phyloP scores from a whole-genome alignment of 2,329 filamentous ascomycete genomes.

The Metarhizium sp. region DNA sequence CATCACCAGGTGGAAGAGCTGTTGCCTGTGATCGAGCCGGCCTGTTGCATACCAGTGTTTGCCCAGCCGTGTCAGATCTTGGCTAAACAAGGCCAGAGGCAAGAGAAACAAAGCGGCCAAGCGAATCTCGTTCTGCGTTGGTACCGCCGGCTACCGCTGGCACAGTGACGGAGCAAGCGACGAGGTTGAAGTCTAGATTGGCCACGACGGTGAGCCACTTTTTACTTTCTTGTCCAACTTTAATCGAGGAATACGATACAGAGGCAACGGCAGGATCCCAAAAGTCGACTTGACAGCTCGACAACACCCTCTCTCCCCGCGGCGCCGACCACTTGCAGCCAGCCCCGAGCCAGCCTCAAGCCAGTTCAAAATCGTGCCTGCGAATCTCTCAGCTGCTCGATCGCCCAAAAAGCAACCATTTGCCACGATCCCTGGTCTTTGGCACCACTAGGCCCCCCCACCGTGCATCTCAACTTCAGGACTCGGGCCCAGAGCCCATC shows the following conservation, averaged over 20 bases:
- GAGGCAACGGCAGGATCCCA: too few relatives aligned
- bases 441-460: background rate
- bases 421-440: background rate
- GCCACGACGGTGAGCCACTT: too few relatives aligned
- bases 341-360: background rate
- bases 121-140: background rate
- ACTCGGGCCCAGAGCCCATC: background rate
- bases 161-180: too few relatives aligned
- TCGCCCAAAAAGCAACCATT: background rate
- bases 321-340: background rate
- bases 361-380: too few relatives aligned
- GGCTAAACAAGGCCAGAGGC: too few relatives aligned
- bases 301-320: too few relatives aligned
- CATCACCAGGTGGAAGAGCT: background rate
- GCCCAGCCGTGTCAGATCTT: background rate
- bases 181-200: too few relatives aligned
- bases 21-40: background rate
- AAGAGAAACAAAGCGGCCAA: too few relatives aligned
- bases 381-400: background rate
- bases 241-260: too few relatives aligned
- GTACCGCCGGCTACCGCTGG: too few relatives aligned
- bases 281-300: too few relatives aligned
- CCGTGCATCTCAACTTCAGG: background rate
- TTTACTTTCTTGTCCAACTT: too few relatives aligned
- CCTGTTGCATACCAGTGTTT: background rate